Percentiles rank a stretch among this genome's conserved stretches.
These are phyloP conservation scores for Trichothecium sympodiale DNA, from an alignment of 2,329 filamentous ascomycete species.

Conservation along the genomic window DNA sequence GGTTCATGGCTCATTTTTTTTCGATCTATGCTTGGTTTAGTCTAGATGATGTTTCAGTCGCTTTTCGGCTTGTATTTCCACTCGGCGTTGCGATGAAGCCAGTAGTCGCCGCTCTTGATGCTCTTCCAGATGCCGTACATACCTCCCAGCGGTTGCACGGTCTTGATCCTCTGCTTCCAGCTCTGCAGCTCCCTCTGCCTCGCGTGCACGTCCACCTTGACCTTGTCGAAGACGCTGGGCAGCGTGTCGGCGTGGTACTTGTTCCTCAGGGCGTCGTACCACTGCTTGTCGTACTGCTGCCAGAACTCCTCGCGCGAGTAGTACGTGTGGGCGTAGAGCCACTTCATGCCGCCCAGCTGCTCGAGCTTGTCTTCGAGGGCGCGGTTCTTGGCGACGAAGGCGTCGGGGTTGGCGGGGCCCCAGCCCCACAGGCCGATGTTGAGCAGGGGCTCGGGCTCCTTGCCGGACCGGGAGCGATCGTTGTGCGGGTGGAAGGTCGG, in stretches of 20 bases:
- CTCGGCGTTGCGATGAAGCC: slow-evolving; percentile 37
- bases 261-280: slow-evolving; percentile 50
- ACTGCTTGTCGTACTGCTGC: slow-evolving; percentile 43
- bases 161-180: slow-evolving; percentile 32
- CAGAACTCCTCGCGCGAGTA: slow-evolving; percentile 66
- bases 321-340: slow-evolving; percentile 79
- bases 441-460: slow-evolving; percentile 30
- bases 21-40: too few species aligned
- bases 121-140: slow-evolving; percentile 48
- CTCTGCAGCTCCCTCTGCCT: slow-evolving; percentile 25
- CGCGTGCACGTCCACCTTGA: slow-evolving; percentile 41
- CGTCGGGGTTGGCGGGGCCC: slow-evolving; percentile 42
- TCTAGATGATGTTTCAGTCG: too few species aligned
- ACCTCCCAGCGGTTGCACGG: slow-evolving; percentile 44
- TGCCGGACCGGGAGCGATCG: slow-evolving; percentile 9
- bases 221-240: slow-evolving; percentile 62
- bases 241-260: slow-evolving; percentile 53
- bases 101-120: slow-evolving; percentile 45
- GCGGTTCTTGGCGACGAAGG: slow-evolving; percentile 61
- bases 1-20: too few species aligned
- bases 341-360: slow-evolving; percentile 68
- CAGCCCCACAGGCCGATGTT: slow-evolving; percentile 73
- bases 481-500: slow-evolving; percentile 47
- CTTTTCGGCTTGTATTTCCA: slow-evolving; percentile 38
- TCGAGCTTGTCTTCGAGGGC: slow-evolving; percentile 58